Evolutionary conservation across 2,329 filamentous ascomycete species (phyloP).

Genomic region (Paradendryphiella salina): DNA sequence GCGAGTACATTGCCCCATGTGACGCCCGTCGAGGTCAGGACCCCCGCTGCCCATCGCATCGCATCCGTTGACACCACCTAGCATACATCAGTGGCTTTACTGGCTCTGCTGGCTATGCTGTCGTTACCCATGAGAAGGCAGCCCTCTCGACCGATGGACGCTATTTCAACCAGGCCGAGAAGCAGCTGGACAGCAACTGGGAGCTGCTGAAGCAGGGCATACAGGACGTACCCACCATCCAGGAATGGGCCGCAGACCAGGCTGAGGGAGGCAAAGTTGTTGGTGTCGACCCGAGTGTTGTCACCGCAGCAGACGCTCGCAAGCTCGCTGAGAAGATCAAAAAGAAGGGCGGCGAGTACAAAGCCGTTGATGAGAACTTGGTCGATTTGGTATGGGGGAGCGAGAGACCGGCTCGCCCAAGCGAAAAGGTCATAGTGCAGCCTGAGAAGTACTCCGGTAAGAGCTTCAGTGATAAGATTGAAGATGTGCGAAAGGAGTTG

Average conservation of each 20-base stretch:
- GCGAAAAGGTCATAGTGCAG: constrained; percentile 74
- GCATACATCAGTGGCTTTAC: constrained; percentile 93
- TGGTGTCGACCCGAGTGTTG: constrained; percentile 85
- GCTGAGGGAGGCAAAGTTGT: constrained; percentile 84
- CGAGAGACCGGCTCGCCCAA: constrained; percentile 72
- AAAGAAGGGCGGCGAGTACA: constrained; percentile 79
- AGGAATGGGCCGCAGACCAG: constrained; percentile 90
- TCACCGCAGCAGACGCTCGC: constrained; percentile 72
- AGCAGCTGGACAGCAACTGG: constrained; percentile 93
- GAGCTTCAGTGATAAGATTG: constrained; percentile 77
- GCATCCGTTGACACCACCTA: constrained; percentile 39
- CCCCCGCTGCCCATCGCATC: constrained; percentile 23
- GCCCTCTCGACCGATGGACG: constrained; percentile 92
- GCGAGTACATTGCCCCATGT: constrained; percentile 96
- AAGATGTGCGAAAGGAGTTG: constrained; percentile 85
- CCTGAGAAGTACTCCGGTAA: constrained; percentile 77
- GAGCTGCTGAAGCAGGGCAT: constrained; percentile 87
- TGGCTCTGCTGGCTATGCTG: constrained; percentile 89
- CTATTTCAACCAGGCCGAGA: constrained; percentile 95
- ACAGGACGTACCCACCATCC: constrained; percentile 93
- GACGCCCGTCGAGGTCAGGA: constrained; percentile 75
- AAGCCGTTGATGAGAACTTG: constrained; percentile 77
- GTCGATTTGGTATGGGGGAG: constrained; percentile 88
- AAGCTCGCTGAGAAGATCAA: constrained; percentile 85
- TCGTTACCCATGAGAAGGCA: constrained; percentile 83